phyloP scores from a whole-genome alignment of 2,329 filamentous ascomycete genomes.

The Trichoderma pleuroti region DNA sequence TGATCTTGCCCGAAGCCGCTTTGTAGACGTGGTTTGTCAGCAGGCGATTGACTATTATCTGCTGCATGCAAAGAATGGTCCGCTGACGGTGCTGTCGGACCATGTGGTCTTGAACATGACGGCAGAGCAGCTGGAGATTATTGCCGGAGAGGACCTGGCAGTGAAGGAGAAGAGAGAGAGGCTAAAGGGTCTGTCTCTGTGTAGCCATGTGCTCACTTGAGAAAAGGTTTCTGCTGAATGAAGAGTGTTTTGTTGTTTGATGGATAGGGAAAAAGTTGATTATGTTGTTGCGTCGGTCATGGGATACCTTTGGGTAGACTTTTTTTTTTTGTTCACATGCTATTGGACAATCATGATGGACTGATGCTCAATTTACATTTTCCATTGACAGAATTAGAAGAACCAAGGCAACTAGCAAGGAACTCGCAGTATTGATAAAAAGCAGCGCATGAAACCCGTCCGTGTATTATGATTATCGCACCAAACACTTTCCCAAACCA shows the following conservation, averaged over 20 bases:
- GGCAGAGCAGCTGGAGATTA: slow-evolving; percentile 46
- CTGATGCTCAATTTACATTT: neutral
- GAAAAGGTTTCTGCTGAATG: neutral
- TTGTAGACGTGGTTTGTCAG: slow-evolving; percentile 59
- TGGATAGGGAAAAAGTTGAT: neutral
- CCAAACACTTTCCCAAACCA: neutral
- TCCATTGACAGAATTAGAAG: neutral
- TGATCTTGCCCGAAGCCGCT: slow-evolving; percentile 56
- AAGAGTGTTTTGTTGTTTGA: neutral
- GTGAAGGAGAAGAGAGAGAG: slow-evolving; percentile 29
- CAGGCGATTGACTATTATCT: slow-evolving; percentile 56
- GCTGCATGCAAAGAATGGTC: slow-evolving; percentile 46
- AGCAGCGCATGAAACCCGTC: neutral
- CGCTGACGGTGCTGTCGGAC: slow-evolving; percentile 51
- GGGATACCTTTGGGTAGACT: neutral
- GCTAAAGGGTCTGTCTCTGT: neutral
- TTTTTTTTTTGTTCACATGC: neutral
- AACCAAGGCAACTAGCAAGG: neutral
- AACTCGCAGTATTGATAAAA: neutral
- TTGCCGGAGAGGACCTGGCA: slow-evolving; percentile 51
- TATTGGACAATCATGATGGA: too few species aligned
- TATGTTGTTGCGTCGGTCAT: rapidly evolving
- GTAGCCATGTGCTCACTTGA: neutral
- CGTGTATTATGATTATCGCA: neutral
- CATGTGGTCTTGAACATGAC: slow-evolving; percentile 48